A percentile compares a stretch with the other conserved stretches of the same genome.
Conservation (phyloP, 306 rosid species). For the Rubus parviflorus region DNA sequence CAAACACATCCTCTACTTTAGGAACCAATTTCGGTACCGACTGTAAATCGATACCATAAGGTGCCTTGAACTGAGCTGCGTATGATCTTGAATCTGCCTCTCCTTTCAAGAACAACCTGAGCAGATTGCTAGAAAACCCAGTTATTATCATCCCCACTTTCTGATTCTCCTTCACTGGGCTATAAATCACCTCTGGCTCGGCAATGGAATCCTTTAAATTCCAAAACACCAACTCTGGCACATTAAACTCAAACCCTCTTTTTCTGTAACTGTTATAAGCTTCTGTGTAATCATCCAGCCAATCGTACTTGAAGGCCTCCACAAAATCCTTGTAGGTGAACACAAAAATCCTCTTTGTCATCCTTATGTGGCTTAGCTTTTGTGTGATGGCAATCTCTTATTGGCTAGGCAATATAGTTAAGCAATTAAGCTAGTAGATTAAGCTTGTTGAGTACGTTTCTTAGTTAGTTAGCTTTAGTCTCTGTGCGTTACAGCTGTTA, state of each 20-base stretch:
- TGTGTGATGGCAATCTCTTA: background rate
- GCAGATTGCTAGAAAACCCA: constrained; percentile 4
- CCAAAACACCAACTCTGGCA: background rate
- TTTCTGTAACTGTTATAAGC: background rate
- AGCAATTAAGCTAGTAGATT: too few species aligned
- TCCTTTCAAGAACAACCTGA: background rate
- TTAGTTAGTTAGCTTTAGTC: too few species aligned
- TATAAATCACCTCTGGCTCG: background rate
- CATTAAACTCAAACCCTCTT: background rate
- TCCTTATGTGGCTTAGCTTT: background rate
- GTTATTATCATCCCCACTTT: background rate
- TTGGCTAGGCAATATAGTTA: too few species aligned
- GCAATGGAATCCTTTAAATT: background rate
- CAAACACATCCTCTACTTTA: background rate
- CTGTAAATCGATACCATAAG: background rate
- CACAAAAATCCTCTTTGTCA: background rate
- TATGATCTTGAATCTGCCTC: background rate
- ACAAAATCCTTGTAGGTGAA: background rate
- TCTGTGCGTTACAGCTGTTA: too few species aligned
- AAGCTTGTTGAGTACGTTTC: too few species aligned
- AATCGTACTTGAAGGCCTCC: background rate
- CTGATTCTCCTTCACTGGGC: background rate
- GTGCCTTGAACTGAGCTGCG: constrained; percentile 5
- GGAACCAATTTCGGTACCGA: background rate
- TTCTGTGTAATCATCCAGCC: background rate